A percentile compares a stretch with the other conserved stretches of the same genome.
These are phyloP conservation scores for Sisymbrium altissimum DNA, from an alignment of 345 rosid genomes.

Conservation along the genomic window DNA sequence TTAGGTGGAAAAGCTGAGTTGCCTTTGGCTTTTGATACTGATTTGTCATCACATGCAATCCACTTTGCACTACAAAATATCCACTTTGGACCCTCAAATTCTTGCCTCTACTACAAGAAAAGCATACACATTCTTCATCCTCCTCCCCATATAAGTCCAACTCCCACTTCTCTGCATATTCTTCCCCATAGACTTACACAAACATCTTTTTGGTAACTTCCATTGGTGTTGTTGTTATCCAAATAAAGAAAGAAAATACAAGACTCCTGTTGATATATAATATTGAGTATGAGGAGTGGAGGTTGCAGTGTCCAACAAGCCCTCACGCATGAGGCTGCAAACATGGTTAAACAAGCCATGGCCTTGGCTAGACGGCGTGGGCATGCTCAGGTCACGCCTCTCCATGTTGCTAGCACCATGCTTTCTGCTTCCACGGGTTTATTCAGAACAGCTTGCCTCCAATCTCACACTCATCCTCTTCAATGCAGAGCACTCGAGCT, in stretches of 20 bases:
- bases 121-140: conserved; percentile 43
- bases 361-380: conserved; percentile 69
- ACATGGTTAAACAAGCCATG: conserved; percentile 68
- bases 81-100: conserved; percentile 61
- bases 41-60: conserved; percentile 85
- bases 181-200: conserved; percentile 11
- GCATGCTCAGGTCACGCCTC: conserved; percentile 91
- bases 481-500: conserved; percentile 96
- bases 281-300: conserved; percentile 63
- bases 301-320: conserved; percentile 71
- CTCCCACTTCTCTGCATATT: not conserved
- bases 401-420: conserved; percentile 89
- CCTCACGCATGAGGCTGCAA: conserved; percentile 65
- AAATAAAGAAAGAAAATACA: not conserved
- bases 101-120: conserved; percentile 65
- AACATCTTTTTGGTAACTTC: not conserved
- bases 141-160: conserved; percentile 10
- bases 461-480: conserved; percentile 82
- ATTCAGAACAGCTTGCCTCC: conserved; percentile 77
- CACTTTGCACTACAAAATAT: conserved; percentile 69
- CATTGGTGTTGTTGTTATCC: not conserved
- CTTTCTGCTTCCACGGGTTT: conserved; percentile 62
- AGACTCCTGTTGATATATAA: not conserved
- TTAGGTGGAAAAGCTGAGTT: conserved; percentile 46
- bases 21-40: conserved; percentile 70